These are phyloP conservation scores for Lichtheimia hyalospora DNA, from an alignment of 371 early-diverging fungal species.

Conservation along the genomic window DNA sequence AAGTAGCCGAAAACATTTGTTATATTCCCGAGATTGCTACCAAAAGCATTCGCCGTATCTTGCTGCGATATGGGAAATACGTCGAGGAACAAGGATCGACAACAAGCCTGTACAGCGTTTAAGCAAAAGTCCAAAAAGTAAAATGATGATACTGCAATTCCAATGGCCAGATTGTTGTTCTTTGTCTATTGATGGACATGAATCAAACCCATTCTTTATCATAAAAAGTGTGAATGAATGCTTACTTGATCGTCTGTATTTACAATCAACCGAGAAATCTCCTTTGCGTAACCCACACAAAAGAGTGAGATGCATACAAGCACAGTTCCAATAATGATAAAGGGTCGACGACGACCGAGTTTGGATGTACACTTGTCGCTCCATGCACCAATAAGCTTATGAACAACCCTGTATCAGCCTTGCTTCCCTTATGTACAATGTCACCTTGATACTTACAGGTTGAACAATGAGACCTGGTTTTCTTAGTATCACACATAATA, in stretches of 20 bases:
- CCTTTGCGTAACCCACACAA: slow-evolving; percentile 64
- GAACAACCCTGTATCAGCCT: neutral
- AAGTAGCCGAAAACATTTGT: slow-evolving; percentile 76
- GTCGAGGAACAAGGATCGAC: slow-evolving; percentile 76
- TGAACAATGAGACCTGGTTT: slow-evolving; percentile 44
- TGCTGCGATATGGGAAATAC: slow-evolving; percentile 70
- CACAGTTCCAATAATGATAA: slow-evolving; percentile 54
- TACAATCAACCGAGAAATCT: slow-evolving; percentile 38
- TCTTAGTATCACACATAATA: neutral
- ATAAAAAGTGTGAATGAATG: too few species aligned
- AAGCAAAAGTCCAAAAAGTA: slow-evolving; percentile 77
- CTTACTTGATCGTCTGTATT: slow-evolving; percentile 5
- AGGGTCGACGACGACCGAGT: slow-evolving; percentile 58
- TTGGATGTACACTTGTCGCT: slow-evolving; percentile 57
- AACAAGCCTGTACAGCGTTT: slow-evolving; percentile 69
- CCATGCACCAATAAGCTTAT: slow-evolving; percentile 58
- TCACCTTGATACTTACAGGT: slow-evolving; percentile 1
- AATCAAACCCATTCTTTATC: too few species aligned
- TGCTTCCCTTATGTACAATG: too few species aligned
- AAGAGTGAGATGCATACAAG: slow-evolving; percentile 59
- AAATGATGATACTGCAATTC: slow-evolving; percentile 67
- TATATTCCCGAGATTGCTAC: slow-evolving; percentile 66
- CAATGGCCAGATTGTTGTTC: slow-evolving; percentile 39
- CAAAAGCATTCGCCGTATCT: slow-evolving; percentile 69
- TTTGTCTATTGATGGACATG: too few species aligned